Conservation (phyloP, 148 eudicot genomes). For the Rhododendron simsii region DNA sequence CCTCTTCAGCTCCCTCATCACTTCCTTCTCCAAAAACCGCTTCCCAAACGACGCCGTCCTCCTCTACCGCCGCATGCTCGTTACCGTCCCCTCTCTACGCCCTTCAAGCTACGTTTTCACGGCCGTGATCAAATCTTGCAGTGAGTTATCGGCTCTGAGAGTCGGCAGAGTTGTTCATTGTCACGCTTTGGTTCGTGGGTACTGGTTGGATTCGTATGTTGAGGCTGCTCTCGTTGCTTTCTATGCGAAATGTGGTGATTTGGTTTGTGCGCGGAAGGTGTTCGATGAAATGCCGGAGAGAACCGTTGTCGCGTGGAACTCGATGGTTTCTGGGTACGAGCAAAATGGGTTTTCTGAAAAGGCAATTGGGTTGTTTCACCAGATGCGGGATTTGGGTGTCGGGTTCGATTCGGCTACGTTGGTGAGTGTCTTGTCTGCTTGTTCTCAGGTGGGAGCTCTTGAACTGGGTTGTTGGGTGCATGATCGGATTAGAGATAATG, state of each 20-base stretch:
- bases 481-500: constrained; percentile 20
- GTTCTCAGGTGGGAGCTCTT: constrained; percentile 53
- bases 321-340: constrained; percentile 60
- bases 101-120: constrained; percentile 46
- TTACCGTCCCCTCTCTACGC: background rate
- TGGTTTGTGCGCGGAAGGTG: constrained; percentile 40
- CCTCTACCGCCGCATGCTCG: constrained; percentile 41
- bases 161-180: constrained; percentile 40
- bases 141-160: constrained; percentile 18
- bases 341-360: constrained; percentile 48
- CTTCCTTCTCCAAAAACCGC: constrained; percentile 35
- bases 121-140: constrained; percentile 42
- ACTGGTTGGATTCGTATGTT: constrained; percentile 41
- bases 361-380: constrained; percentile 41
- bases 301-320: constrained; percentile 56
- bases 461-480: constrained; percentile 54
- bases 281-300: constrained; percentile 53
- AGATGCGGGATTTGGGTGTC: constrained; percentile 35
- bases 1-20: constrained; percentile 53
- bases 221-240: constrained; percentile 40
- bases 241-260: constrained; percentile 44
- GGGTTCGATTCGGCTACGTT: constrained; percentile 42
- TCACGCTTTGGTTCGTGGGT: constrained; percentile 43
- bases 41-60: constrained; percentile 29
- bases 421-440: constrained; percentile 56